Evolutionary conservation across 116 monocot species (phyloP), one percentile per base, ranked within the genome.

Genomic region (Zostera marina): DNA sequence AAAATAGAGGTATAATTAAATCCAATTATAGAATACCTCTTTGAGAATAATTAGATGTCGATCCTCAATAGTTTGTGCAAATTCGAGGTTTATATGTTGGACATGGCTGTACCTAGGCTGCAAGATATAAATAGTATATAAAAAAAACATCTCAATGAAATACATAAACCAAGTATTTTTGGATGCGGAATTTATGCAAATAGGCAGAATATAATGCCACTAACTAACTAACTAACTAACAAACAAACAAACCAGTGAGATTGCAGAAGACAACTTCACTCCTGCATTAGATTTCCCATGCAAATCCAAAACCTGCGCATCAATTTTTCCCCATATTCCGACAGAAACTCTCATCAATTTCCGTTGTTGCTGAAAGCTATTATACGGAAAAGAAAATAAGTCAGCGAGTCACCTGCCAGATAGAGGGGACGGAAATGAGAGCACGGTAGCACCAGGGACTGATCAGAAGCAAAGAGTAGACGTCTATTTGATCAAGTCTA

Each of bases 51-150:
- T n/a, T 55, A 93, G 71, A 75, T 93, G 84, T 53, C 61, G 67
- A 53, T 93, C 87, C 26, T 84, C 79, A 13, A 93, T 56, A 57
- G 79, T 81, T 58, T 75, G 84, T 3, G 87, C 79, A 70, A 93
- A 93, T 71, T 87, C 93, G 46, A 93, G 72, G 66, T 68, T 81
- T 41, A 93, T 74, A 58, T 44, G 63, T 67, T 75, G 78, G 9
- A 93, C 61, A 52, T 79, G 51, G 17, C 40, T 54, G 80, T 87
- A 87, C 25, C 93, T 84, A 14, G 72, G 53, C 93, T 92, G 72
- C 45, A 68, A 21, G 72, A 3, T 17, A 53, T 53, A 54, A n/a
- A 66, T 3, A 21, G 7, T 13, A 9, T 44, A 41, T 20, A 40
- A 58, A 19, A 42, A 58, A 10, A 25, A 6, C 19, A 9, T 48